A percentile compares a stretch with the other conserved stretches of the same genome.
Conservation (phyloP, 2,329 filamentous ascomycete species). For the Fusarium neocosmosporiellum region DNA sequence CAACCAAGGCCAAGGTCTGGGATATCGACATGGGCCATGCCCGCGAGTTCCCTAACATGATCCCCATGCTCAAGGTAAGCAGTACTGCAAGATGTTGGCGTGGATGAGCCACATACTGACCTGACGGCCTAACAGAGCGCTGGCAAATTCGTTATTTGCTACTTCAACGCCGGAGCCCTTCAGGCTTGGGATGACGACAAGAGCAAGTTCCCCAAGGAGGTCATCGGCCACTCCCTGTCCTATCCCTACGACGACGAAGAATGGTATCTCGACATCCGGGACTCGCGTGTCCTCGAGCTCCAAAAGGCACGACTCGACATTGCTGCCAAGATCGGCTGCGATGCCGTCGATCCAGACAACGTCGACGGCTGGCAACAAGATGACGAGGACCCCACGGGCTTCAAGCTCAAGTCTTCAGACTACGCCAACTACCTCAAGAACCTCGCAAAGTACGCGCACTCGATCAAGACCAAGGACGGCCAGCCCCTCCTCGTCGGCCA, state of each 20-base stretch:
- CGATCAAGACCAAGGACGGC: conserved; percentile 38
- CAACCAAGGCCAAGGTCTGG: conserved; percentile 43
- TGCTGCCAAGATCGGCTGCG: conserved; percentile 46
- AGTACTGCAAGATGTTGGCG: background rate
- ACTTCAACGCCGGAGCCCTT: conserved; percentile 49
- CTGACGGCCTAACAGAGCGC: conserved; percentile 19
- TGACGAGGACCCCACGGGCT: conserved; percentile 44
- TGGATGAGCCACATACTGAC: background rate
- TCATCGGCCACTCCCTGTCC: conserved; percentile 40
- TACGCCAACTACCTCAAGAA: conserved; percentile 45
- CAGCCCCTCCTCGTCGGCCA: conserved; percentile 47
- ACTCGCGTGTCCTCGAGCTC: conserved; percentile 39
- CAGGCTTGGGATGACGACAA: conserved; percentile 45
- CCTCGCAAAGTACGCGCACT: conserved; percentile 46
- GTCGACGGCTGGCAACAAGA: conserved; percentile 47
- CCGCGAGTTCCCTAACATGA: conserved; percentile 39
- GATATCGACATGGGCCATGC: conserved; percentile 48
- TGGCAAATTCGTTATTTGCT: conserved; percentile 49
- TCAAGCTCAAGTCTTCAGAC: conserved; percentile 44
- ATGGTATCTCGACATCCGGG: conserved; percentile 46
- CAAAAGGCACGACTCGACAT: conserved; percentile 47
- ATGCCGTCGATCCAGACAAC: conserved; percentile 51
- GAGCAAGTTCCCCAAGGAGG: conserved; percentile 38
- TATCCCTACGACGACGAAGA: conserved; percentile 44
- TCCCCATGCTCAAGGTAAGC: conserved; percentile 45